Evolutionary conservation across 2,329 filamentous ascomycete species (phyloP).

Genomic region (Fusarium chaquense): DNA sequence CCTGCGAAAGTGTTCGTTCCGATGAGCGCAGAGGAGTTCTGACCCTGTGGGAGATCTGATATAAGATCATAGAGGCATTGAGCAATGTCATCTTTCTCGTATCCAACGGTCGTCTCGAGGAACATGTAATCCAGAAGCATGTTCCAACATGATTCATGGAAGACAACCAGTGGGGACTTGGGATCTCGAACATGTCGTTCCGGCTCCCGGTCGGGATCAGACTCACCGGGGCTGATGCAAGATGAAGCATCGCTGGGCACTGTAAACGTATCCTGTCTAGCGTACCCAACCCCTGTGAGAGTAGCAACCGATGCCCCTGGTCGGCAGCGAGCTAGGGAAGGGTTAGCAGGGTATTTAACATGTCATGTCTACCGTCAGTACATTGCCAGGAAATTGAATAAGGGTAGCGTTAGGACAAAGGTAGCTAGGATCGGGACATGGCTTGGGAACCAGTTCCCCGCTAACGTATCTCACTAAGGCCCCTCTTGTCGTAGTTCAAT

Average conservation of each 20-base stretch:
- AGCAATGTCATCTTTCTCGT: background rate
- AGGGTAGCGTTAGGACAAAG: too few species aligned
- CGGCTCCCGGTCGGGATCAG: background rate
- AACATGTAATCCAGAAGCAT: background rate
- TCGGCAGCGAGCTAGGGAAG: background rate
- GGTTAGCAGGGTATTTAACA: background rate
- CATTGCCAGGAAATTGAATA: too few species aligned
- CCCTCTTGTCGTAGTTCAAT: too few species aligned
- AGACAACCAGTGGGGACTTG: background rate
- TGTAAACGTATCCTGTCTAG: fast-evolving
- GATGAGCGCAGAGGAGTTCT: background rate
- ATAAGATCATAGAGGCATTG: background rate
- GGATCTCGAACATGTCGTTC: background rate
- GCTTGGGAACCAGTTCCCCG: too few species aligned
- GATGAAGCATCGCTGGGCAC: background rate
- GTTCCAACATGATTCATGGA: background rate
- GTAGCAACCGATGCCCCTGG: background rate
- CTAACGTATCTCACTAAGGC: too few species aligned
- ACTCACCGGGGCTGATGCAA: too few species aligned
- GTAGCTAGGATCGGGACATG: too few species aligned
- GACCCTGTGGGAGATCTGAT: background rate
- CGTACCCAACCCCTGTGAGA: background rate
- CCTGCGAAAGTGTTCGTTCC: background rate
- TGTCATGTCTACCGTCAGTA: too few species aligned
- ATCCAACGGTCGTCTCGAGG: fast-evolving